Evolutionary conservation across 495 filamentous ascomycete species (phyloP).

Genomic region (Penicillium silybi): DNA sequence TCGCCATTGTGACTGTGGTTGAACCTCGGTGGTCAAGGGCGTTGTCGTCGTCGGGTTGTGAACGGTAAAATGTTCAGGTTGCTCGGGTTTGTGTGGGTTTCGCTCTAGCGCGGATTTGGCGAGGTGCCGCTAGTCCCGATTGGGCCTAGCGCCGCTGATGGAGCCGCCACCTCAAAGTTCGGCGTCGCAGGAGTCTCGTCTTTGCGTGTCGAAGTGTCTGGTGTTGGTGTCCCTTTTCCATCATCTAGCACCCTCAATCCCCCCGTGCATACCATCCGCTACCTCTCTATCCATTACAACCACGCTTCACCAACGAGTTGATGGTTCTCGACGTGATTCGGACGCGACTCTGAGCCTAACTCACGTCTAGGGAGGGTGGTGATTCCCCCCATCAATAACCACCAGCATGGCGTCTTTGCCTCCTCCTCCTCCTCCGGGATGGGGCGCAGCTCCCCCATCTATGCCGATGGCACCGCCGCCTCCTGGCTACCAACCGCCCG

Average conservation of each 20-base stretch:
- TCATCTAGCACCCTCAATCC: constrained; percentile 20
- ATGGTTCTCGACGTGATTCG: constrained; percentile 35
- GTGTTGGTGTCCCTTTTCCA: constrained; percentile 49
- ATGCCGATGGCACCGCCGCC: constrained; percentile 78
- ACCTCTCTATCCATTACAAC: neutral
- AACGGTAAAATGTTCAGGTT: constrained; percentile 41
- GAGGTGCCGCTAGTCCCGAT: constrained; percentile 38
- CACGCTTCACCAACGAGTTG: constrained; percentile 8
- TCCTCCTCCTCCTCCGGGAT: constrained; percentile 74
- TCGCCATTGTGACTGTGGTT: constrained; percentile 59
- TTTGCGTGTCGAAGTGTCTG: constrained; percentile 44
- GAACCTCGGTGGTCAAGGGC: constrained; percentile 48
- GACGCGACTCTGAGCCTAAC: constrained; percentile 37
- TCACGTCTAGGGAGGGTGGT: constrained; percentile 30
- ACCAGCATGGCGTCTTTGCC: constrained; percentile 72
- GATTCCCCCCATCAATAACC: constrained; percentile 23
- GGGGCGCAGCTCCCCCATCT: constrained; percentile 69
- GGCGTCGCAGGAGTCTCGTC: constrained; percentile 29
- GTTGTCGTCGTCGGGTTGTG: constrained; percentile 52
- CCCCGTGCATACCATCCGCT: neutral
- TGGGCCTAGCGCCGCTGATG: constrained; percentile 20
- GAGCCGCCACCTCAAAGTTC: constrained; percentile 43
- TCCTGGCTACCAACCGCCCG: constrained; percentile 79
- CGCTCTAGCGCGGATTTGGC: constrained; percentile 49
- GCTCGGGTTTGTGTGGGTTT: constrained; percentile 51